These are phyloP conservation scores for Linum lewisii DNA, from an alignment of 345 rosid genomes.

Conservation along the genomic window DNA sequence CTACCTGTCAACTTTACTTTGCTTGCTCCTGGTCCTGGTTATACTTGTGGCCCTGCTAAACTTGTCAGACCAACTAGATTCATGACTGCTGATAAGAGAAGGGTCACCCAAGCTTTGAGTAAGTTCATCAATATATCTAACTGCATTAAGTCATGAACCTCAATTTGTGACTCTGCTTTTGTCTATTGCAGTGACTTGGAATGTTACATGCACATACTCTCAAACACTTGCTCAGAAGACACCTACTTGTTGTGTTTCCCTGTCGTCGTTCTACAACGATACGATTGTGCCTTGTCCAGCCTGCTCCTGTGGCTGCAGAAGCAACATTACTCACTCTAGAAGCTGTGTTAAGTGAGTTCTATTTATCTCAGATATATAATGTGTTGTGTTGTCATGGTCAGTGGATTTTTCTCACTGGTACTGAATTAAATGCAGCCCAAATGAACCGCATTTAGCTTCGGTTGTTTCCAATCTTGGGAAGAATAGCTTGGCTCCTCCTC, in stretches of 20 bases:
- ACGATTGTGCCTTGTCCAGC: slow-evolving; percentile 69
- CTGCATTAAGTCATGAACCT: no score
- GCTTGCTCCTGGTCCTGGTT: slow-evolving; percentile 80
- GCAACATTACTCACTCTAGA: slow-evolving; percentile 31
- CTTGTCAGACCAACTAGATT: slow-evolving; percentile 45
- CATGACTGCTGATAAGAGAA: slow-evolving; percentile 43
- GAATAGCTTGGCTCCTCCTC: slow-evolving; percentile 37
- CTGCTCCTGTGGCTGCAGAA: slow-evolving; percentile 84
- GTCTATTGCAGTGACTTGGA: slow-evolving; percentile 78
- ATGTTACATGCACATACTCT: slow-evolving; percentile 76
- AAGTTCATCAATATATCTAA: slow-evolving; percentile 22
- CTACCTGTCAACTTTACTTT: slow-evolving; percentile 70
- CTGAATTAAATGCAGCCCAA: slow-evolving; percentile 33
- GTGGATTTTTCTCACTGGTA: neutral
- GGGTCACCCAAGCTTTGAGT: slow-evolving; percentile 77
- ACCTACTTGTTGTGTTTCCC: slow-evolving; percentile 87
- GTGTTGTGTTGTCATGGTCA: neutral
- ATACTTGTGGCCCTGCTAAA: slow-evolving; percentile 63
- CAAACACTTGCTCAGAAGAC: slow-evolving; percentile 66
- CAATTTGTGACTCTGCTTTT: neutral
- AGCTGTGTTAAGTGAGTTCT: slow-evolving; percentile 68
- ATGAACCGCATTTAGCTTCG: slow-evolving; percentile 49
- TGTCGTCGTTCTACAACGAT: slow-evolving; percentile 71
- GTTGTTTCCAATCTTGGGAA: slow-evolving; percentile 38
- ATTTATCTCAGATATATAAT: neutral